A percentile compares a stretch with the other conserved stretches of the same genome.
Conservation (phyloP, 192 early-diverging fungal species). For the Funneliformis geosporum region DNA sequence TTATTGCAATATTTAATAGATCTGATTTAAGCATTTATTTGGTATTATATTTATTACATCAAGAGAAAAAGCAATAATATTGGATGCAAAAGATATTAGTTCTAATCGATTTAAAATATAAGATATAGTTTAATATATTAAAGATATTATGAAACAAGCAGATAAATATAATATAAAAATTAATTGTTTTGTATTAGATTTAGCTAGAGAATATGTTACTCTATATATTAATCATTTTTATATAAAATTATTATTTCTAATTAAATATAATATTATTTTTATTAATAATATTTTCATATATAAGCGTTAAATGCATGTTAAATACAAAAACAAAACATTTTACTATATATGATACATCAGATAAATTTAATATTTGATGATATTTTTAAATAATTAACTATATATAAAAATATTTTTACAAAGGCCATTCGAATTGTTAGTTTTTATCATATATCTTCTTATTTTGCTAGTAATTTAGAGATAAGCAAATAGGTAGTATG, state of each 20-base stretch:
- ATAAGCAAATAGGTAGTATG: slow-evolving; percentile 13
- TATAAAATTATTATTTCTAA: not conserved
- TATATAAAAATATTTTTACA: not conserved
- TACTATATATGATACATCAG: not conserved
- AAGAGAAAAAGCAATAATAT: not conserved
- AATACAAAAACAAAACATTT: slow-evolving; percentile 19
- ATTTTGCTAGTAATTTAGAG: not conserved
- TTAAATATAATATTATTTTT: not conserved
- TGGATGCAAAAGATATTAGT: slow-evolving; percentile 5
- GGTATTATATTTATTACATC: slow-evolving; percentile 16
- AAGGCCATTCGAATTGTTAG: slow-evolving; percentile 11
- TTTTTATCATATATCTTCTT: not conserved
- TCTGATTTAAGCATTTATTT: slow-evolving; percentile 1
- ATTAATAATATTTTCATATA: not conserved
- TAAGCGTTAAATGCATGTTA: not conserved
- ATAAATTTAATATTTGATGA: slow-evolving; percentile 4
- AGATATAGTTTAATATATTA: slow-evolving; percentile 5
- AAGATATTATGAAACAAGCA: slow-evolving; percentile 12
- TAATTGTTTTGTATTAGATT: slow-evolving; percentile 16
- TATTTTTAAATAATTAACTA: slow-evolving; percentile 3
- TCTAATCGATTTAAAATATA: not conserved
- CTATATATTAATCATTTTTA: not conserved
- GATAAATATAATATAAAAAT: slow-evolving; percentile 3
- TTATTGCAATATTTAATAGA: slow-evolving; percentile 5
- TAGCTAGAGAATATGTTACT: slow-evolving; percentile 11